A percentile compares a stretch with the other conserved stretches of the same genome.
phyloP scores from a whole-genome alignment of 2,329 filamentous ascomycete species.

The Aspergillus amoenus region DNA sequence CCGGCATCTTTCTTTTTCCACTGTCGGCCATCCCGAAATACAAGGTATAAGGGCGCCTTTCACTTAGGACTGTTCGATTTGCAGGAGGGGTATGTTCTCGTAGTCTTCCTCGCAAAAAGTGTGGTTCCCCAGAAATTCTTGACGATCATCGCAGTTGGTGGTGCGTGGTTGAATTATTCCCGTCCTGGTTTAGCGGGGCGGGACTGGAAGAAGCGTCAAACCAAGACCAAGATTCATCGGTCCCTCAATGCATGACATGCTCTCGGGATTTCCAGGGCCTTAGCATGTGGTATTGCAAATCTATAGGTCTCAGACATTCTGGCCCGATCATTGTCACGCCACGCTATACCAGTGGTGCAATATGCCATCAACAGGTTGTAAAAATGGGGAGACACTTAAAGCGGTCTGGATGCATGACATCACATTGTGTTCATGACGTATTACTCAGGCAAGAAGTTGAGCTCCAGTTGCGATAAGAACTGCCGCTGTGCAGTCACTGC shows the following conservation, averaged over 20 bases:
- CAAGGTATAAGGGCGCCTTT: not conserved
- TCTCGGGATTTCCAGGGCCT: not conserved
- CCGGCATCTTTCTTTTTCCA: conserved; percentile 34
- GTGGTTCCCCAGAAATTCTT: conserved; percentile 5
- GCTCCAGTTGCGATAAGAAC: not conserved
- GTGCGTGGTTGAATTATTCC: conserved; percentile 9
- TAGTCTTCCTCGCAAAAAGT: conserved; percentile 3
- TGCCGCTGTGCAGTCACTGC: not conserved
- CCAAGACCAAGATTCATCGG: not conserved
- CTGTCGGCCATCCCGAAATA: conserved; percentile 23
- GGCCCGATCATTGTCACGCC: not conserved
- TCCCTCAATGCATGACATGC: not conserved
- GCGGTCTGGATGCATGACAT: conserved; percentile 20
- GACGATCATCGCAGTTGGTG: not conserved
- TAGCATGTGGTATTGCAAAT: not conserved
- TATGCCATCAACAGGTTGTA: not conserved
- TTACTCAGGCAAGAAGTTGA: not conserved
- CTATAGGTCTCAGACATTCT: not conserved
- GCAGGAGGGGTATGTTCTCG: not conserved
- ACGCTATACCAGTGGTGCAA: not conserved
- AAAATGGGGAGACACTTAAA: conserved; percentile 1
- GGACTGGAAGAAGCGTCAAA: not conserved
- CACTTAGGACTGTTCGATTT: not conserved
- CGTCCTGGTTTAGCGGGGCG: conserved; percentile 12
- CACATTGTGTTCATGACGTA: conserved; percentile 23